Evolutionary conservation across 2,329 filamentous ascomycete species (phyloP), one percentile per base, ranked within the genome.

Genomic region (Pseudogymnoascus pannorum): DNA sequence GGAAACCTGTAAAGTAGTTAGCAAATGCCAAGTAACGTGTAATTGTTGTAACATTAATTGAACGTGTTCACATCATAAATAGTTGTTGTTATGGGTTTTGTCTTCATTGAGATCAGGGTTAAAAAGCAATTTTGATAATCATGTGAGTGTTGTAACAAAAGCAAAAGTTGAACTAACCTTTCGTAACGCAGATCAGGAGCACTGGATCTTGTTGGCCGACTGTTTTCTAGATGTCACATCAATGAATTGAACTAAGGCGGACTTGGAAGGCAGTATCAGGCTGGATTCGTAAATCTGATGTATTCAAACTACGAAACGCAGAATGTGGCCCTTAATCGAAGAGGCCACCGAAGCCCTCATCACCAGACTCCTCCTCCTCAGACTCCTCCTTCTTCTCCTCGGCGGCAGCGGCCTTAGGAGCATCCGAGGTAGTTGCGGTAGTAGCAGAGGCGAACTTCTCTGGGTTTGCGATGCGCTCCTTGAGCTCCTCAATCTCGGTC

Each of bases 401-500:
- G 66, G 81, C 79, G 60, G 77, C 79, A 58, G 76, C 79, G 60
- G 76, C 80, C 65, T 79, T 81, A 61, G 76, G 77, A 65, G 77
- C 79, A 64, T 77, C 76, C 57, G 78, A 75, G 60, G 78, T 78
- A 61, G 84, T 80, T 67, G 76, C 85, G 63, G 93, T 91, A 68
- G 88, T 91, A 68, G 92, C 82, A 57, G 91, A 77, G 68, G 93
- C 94, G 78, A 97, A 99, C 61, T 91, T 91, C 61, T 99, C 94
- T 71, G 95, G 95, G 87, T 99, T 97, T 81, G 91, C 91, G 74
- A 99, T 97, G 77, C 94, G 92, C 82, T 99, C 94, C 89, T 99
- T 99, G 82, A 99, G 89, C 81, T 96, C 85, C 74, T 95, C 87
- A 74, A 99, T 96, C 79, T 91, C 91, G 72, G 92, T 87, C 93